Base-by-base conservation (phyloP, 73 alveolate genomes). In the Paramecium sexaurelia region DNA sequence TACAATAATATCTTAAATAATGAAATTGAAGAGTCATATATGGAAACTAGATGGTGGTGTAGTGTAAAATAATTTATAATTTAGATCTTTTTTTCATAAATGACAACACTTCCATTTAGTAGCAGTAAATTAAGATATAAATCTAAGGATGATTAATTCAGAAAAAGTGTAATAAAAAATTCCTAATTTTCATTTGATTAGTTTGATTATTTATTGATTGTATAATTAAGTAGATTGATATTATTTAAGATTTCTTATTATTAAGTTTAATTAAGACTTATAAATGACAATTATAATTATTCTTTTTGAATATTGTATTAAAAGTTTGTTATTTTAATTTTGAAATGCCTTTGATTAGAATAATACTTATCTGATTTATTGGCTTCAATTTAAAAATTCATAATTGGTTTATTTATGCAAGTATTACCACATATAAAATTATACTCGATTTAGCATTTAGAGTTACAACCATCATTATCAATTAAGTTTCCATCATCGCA, bases 401-500 rank as follows among this genome's bases (percentile, higher is more conserved):
- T 4, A 51, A 22, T 3, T 17, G 67, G 67, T 51, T 51, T 51
- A 51, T 51, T 17, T 17, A 7, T 17, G 22, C 67, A 51, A 17
- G 29, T 51, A 7, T 51, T 51, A 1, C 32, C 40, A 40, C 90
- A 78, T 40, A 22, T 7, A 20, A 56, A 39, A 15, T 19, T 19
- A 36, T 40, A 11, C 41, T 78, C 90, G 1, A 78, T 45, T 78
- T 19, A 43, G 22, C 90, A 78, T 41, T 26, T 78, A 3, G 24
- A 78, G 41, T 78, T 33, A 43, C 90, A 78, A 4, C 90, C 90
- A 78, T 78, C 90, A 36, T 61, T 61, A 41, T 78, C 33, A 0
- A 24, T 1, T 22, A 43, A 11, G 24, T 78, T 78, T 17, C 90
- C 90, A 78, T 78, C 90, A 78, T 78, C 90, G 41, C 90, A 78